A percentile compares a stretch with the other conserved stretches of the same genome.
Conservation (phyloP, 768 basidiomycete species). For the Macrolepiota fuliginosa region DNA sequence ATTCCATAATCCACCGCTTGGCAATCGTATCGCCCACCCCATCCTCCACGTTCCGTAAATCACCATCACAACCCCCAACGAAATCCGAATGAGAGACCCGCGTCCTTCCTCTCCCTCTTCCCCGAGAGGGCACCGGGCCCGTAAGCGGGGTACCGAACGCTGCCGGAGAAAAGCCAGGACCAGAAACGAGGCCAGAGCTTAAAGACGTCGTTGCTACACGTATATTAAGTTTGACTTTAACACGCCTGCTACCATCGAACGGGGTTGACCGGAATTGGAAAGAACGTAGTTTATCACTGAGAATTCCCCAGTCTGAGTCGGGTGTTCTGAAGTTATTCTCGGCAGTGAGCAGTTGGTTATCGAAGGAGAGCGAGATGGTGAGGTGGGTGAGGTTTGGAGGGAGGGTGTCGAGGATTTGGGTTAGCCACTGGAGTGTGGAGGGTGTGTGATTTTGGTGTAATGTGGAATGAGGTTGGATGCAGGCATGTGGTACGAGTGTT, state of each 20-base stretch:
- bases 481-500: background rate
- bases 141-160: background rate
- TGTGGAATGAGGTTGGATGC: background rate
- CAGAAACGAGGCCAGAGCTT: background rate
- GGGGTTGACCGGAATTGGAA: background rate
- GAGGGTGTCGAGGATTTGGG: background rate
- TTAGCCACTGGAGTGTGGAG: background rate
- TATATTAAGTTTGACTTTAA: background rate
- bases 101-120: background rate
- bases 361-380: background rate
- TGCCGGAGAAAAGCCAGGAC: background rate
- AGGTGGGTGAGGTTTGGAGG: background rate
- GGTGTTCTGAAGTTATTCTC: background rate
- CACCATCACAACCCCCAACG: background rate
- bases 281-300: background rate
- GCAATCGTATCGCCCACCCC: background rate
- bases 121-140: background rate
- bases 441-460: background rate
- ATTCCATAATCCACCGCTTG: background rate
- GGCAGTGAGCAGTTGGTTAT: background rate
- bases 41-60: background rate
- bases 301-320: background rate
- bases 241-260: background rate
- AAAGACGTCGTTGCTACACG: background rate
- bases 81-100: background rate